These are phyloP conservation scores for Phanerochaete carnosa DNA, from an alignment of 768 basidiomycete species.

Conservation along the genomic window DNA sequence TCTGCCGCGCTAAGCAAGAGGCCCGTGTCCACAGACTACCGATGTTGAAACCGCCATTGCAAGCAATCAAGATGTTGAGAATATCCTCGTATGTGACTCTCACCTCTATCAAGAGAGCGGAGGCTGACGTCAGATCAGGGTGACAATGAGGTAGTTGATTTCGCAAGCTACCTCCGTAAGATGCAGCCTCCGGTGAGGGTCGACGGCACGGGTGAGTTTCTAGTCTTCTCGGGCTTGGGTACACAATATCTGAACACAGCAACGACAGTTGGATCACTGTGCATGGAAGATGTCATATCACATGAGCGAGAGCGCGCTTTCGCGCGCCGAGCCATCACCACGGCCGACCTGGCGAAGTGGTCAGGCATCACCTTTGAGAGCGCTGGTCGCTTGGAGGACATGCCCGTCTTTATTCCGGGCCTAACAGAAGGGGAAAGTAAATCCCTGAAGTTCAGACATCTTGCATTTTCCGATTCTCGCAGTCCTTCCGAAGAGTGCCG, in stretches of 20 bases:
- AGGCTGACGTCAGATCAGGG: background rate
- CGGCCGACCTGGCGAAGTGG: too few species aligned
- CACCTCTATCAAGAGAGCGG: background rate
- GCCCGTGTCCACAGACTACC: background rate
- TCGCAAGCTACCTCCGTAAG: background rate
- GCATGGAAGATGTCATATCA: background rate
- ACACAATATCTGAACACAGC: background rate
- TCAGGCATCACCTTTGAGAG: too few species aligned
- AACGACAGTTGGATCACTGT: conserved; percentile 4
- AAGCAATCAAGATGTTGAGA: conserved; percentile 8
- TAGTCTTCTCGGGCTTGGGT: too few species aligned
- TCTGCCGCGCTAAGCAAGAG: background rate
- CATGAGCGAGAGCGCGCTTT: too few species aligned
- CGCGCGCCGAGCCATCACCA: too few species aligned
- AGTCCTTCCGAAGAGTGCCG: too few species aligned
- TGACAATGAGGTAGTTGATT: background rate
- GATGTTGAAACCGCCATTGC: conserved; percentile 18
- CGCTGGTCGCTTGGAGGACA: too few species aligned
- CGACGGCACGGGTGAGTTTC: background rate
- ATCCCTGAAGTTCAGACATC: too few species aligned
- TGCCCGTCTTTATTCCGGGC: too few species aligned
- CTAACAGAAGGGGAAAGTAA: too few species aligned
- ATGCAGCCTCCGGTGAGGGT: background rate
- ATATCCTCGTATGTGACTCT: conserved; percentile 3
- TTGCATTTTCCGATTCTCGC: too few species aligned